Evolutionary conservation across 2,329 filamentous ascomycete genomes (phyloP), one percentile per base, ranked within the genome.

Genomic region (Aspergillus sp.): DNA sequence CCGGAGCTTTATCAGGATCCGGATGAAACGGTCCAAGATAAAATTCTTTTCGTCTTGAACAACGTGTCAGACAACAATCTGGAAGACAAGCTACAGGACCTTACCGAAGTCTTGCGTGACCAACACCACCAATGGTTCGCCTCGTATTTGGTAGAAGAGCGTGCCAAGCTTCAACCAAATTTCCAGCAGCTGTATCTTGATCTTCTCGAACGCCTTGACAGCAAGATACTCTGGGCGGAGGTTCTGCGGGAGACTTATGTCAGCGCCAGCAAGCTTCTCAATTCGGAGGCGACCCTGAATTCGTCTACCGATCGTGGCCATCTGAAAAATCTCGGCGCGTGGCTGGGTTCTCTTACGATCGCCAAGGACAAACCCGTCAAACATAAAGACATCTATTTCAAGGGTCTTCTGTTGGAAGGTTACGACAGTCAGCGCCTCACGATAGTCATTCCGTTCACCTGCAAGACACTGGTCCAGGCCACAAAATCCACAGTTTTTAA

Each of bases 111-210:
- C 41, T 73, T 98, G 43, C 83, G 89, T 44, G 81, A 86, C 46
- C 83, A 84, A 56, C 86, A 96, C 65, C 87, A 94, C 60, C 89
- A 94, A 63, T 98, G 93, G 93, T 98, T 98, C 63, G 93, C 94
- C 5, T 84, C 84, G 43, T 95, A 97, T 62, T 77, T 98, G 7
- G 93, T 98, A 2, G 91, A 96, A 62, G 88, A 96, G 65, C 88
- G 94, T 41, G 94, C 91, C 27, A 97, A 96, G 70, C 85, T 95
- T 75, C 91, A 98, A 65, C 90, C 91, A 5, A 98, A 98, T 67
- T 97, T 94, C 62, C 93, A 98, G 59, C 80, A 86, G 50, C 81
- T 98, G 19, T 98, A 98, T 64, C 79, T 97, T 44, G 88, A 95
- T 59, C 80, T 98, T 45, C 80, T 98, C 51, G 85, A 85, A 48